phyloP scores from a whole-genome alignment of 148 eudicot genomes.

The Chenopodium quinoa region DNA sequence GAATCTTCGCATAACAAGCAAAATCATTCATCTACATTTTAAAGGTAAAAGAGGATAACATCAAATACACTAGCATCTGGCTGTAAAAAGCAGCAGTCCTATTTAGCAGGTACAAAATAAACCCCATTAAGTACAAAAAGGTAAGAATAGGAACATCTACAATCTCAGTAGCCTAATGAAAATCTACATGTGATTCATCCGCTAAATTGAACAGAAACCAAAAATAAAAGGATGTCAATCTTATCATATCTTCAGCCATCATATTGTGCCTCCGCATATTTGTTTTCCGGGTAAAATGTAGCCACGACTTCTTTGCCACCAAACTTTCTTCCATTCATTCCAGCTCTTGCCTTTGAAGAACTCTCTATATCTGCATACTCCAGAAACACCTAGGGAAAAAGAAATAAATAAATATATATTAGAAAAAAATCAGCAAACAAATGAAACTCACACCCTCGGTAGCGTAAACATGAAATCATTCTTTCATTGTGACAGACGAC shows the following conservation, averaged over 20 bases:
- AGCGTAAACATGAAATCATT: not conserved
- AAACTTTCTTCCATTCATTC: slow-evolving; percentile 82
- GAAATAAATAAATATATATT: no score
- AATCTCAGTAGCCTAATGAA: not conserved
- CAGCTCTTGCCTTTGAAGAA: slow-evolving; percentile 60
- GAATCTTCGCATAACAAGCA: no score
- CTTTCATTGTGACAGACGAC: not conserved
- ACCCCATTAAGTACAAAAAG: not conserved
- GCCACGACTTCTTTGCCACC: slow-evolving; percentile 81
- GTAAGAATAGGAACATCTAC: not conserved
- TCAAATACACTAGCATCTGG: no score
- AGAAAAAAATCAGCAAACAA: not conserved
- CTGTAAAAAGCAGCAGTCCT: no score
- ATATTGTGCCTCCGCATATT: slow-evolving; percentile 62
- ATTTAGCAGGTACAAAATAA: not conserved
- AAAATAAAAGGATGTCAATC: not conserved
- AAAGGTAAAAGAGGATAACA: no score
- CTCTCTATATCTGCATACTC: slow-evolving; percentile 72
- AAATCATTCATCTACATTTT: no score
- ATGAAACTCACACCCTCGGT: no score
- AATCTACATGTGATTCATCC: not conserved
- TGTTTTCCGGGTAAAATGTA: slow-evolving; percentile 63
- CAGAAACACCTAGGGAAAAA: slow-evolving; percentile 66
- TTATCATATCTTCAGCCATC: slow-evolving; percentile 40
- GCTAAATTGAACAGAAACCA: not conserved